Evolutionary conservation across 495 filamentous ascomycete species (phyloP).

Genomic region (Stereocaulon alpinum): DNA sequence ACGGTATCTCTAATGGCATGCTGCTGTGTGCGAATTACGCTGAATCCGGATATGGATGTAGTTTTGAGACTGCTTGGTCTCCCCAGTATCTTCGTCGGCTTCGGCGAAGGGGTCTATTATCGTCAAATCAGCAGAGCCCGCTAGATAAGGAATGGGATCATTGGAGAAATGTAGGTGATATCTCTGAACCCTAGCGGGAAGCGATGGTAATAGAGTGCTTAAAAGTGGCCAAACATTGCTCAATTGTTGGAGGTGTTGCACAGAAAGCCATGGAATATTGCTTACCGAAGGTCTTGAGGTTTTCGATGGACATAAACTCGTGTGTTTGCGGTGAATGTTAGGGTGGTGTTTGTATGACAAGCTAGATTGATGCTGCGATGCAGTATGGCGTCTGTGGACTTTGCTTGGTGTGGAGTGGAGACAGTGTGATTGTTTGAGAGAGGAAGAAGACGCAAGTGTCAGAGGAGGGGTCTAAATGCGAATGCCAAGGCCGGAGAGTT

Average conservation of each 20-base stretch:
- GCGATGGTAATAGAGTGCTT: not conserved
- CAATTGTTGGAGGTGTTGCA: not conserved
- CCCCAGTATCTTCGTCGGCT: constrained; percentile 98
- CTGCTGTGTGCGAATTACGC: constrained; percentile 51
- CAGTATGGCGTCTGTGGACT: constrained; percentile 1
- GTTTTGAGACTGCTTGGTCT: constrained; percentile 86
- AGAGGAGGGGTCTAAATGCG: not conserved
- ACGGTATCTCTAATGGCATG: not conserved
- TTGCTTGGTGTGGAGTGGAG: constrained; percentile 14
- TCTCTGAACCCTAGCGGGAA: too few species aligned
- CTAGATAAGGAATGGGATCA: not conserved
- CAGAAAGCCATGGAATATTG: constrained; percentile 17
- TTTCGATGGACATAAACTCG: constrained; percentile 99
- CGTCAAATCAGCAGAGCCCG: not conserved
- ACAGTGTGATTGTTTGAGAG: not conserved
- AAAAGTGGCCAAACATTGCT: not conserved
- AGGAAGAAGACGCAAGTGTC: constrained; percentile 1
- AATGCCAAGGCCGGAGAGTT: constrained; percentile 1
- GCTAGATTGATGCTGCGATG: not conserved
- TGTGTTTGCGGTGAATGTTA: constrained; percentile 28
- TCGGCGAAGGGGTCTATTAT: constrained; percentile 97
- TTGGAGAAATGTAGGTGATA: not conserved
- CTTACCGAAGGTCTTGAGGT: constrained; percentile 98
- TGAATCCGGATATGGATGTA: constrained; percentile 99
- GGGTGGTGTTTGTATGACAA: constrained; percentile 12